Evolutionary conservation across 768 basidiomycete species (phyloP).

Genomic region (Brasilioporus rufonigricans): DNA sequence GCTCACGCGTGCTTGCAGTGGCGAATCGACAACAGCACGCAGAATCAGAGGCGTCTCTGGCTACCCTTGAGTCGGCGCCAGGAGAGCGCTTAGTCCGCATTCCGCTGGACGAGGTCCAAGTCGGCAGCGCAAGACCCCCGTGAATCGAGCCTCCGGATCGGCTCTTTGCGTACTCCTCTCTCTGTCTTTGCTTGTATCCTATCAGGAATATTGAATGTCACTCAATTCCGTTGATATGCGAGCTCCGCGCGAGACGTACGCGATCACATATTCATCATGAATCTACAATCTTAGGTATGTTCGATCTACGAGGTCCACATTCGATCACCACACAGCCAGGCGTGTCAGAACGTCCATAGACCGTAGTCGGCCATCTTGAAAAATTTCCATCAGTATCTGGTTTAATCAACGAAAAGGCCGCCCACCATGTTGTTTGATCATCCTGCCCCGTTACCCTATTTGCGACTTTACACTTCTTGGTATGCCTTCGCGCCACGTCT

Average conservation of each 20-base stretch:
- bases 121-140: slow-evolving; percentile 11
- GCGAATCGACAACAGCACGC: slow-evolving; percentile 41
- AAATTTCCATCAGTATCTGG: too few species aligned
- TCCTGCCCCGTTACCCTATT: slow-evolving; percentile 9
- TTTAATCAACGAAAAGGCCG: too few species aligned
- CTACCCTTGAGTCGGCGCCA: slow-evolving; percentile 18
- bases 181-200: too few species aligned
- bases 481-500: slow-evolving; percentile 27
- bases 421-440: slow-evolving; percentile 3
- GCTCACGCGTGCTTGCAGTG: slow-evolving; percentile 36
- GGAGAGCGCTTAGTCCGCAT: slow-evolving; percentile 74
- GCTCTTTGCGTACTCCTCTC: too few species aligned
- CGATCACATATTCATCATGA: too few species aligned
- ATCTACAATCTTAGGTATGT: too few species aligned
- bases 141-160: not conserved
- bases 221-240: not conserved
- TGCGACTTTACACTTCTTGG: slow-evolving; percentile 26
- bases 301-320: too few species aligned
- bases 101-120: slow-evolving; percentile 63
- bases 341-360: too few species aligned
- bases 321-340: too few species aligned
- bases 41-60: slow-evolving; percentile 23
- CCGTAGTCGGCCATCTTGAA: too few species aligned
- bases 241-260: too few species aligned
- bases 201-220: not conserved